Evolutionary conservation across 495 filamentous ascomycete genomes (phyloP), one percentile per base, ranked within the genome.

Genomic region (Penicillium soppii): DNA sequence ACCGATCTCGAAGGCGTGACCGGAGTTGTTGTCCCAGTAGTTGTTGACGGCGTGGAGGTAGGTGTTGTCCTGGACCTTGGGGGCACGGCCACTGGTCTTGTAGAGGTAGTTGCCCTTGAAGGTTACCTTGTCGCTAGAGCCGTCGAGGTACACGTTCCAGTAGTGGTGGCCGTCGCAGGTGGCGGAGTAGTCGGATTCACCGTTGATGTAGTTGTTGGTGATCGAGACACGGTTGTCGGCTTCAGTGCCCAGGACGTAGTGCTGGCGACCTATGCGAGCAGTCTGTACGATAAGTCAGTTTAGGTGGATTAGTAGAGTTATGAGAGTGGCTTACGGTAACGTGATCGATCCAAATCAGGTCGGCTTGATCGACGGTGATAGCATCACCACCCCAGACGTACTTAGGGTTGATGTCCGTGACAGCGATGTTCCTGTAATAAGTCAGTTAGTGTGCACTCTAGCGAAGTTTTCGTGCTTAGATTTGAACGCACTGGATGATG

Each of bases 31-130:
- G 58, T 77, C 69, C 61, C 69, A 82, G 73, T 82, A 81, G 72
- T 82, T 84, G 77, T 82, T 84, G 55, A 81, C 65, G 6, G 73
- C 69, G 50, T 74, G 70, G 8, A 75, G 58, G 19, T 73, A 58
- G 15, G 71, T 75, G 59, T 69, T 68, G 44, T 58, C 62, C 52
- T 68, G 59, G n/a, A 75, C 63, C 60, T 75, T 75, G 33, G 73
- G 73, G 30, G 51, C 53, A 45, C 73, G 73, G 2, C 73, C 73
- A 30, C 62, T 66, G 7, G 69, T 68, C 48, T 74, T 58, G 65
- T 75, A 72, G 59, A 77, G 65, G 64, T 77, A 73, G 67, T 74
- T 75, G 26, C 65, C 69, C 63, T 71, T 71, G 35, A 78, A 32
- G 43, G 75, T 78, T 43, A 76, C 65, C 35, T 62, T 32, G 56